Conservation (phyloP, 768 basidiomycete genomes). For the Lepiota subincarnata region DNA sequence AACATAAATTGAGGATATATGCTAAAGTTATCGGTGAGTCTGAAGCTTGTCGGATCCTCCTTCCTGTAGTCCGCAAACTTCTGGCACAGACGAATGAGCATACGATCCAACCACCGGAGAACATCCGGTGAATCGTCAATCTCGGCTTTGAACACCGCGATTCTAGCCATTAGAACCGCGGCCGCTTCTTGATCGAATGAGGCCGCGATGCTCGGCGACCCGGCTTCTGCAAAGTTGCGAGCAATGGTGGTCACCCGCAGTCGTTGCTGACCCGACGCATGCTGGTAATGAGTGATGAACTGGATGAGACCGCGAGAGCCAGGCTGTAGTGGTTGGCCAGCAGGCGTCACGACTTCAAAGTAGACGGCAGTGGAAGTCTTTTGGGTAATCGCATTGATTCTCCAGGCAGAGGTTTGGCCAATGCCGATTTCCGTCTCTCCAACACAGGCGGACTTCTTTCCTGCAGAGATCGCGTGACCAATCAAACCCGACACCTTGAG, state of each 20-base stretch:
- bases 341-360: conserved; percentile 97
- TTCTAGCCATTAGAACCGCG: conserved; percentile 96
- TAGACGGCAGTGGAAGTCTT: conserved; percentile 89
- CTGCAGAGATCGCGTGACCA: conserved; percentile 95
- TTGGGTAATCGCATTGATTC: conserved; percentile 86
- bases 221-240: conserved; percentile 95
- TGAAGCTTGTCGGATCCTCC: conserved; percentile 93
- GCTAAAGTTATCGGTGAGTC: conserved; percentile 91
- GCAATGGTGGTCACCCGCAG: conserved; percentile 98
- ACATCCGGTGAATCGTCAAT: conserved; percentile 98
- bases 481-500: conserved; percentile 97
- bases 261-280: conserved; percentile 91
- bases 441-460: conserved; percentile 93
- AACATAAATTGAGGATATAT: conserved; percentile 99
- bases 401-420: conserved; percentile 98
- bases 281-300: conserved; percentile 98
- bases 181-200: conserved; percentile 98
- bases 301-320: conserved; percentile 94
- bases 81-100: conserved; percentile 97
- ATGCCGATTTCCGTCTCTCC: conserved; percentile 99
- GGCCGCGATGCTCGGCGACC: conserved; percentile 87
- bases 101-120: conserved; percentile 93
- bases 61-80: conserved; percentile 99
- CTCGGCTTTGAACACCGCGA: conserved; percentile 99
- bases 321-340: conserved; percentile 86